Percentiles rank a stretch among this genome's conserved stretches.
These are phyloP conservation scores for Termitomyces sp. DNA, from an alignment of 768 basidiomycete species.

Conservation along the genomic window DNA sequence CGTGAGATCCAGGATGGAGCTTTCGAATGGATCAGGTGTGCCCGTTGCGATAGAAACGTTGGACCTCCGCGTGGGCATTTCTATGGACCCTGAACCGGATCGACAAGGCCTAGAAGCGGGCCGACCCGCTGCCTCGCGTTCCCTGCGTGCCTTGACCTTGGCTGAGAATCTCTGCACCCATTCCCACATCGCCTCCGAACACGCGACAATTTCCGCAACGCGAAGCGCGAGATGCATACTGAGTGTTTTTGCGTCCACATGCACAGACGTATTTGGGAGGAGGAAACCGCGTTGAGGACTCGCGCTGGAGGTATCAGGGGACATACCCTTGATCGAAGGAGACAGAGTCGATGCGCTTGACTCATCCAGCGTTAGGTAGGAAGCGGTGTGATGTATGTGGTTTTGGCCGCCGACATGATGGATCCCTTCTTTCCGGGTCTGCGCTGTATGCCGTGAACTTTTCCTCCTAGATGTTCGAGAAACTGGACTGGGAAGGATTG, in stretches of 20 bases:
- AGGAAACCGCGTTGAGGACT: constrained; percentile 21
- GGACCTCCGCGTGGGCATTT: constrained; percentile 6
- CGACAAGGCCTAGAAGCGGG: background rate
- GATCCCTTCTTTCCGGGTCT: constrained; percentile 15
- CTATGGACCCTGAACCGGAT: constrained; percentile 10
- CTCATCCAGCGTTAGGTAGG: constrained; percentile 43
- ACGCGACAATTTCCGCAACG: constrained; percentile 61
- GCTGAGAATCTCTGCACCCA: constrained; percentile 54
- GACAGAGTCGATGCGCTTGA: constrained; percentile 35
- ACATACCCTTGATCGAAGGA: constrained; percentile 28
- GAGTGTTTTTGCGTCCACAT: constrained; percentile 51
- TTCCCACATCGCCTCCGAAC: constrained; percentile 78
- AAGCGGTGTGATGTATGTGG: constrained; percentile 33
- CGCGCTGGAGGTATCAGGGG: constrained; percentile 12
- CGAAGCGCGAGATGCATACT: constrained; percentile 61
- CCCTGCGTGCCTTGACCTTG: constrained; percentile 3
- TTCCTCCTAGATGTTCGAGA: constrained; percentile 16
- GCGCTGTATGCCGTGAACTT: constrained; percentile 13
- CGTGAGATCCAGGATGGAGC: constrained; percentile 42
- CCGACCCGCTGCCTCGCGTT: background rate
- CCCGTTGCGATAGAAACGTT: constrained; percentile 8
- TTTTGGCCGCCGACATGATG: constrained; percentile 22
- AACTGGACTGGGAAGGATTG: constrained; percentile 24
- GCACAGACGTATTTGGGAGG: constrained; percentile 49
- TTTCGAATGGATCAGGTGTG: constrained; percentile 22